These are phyloP conservation scores for Pleurotus ostreatus DNA, from an alignment of 768 basidiomycete genomes.

Conservation along the genomic window DNA sequence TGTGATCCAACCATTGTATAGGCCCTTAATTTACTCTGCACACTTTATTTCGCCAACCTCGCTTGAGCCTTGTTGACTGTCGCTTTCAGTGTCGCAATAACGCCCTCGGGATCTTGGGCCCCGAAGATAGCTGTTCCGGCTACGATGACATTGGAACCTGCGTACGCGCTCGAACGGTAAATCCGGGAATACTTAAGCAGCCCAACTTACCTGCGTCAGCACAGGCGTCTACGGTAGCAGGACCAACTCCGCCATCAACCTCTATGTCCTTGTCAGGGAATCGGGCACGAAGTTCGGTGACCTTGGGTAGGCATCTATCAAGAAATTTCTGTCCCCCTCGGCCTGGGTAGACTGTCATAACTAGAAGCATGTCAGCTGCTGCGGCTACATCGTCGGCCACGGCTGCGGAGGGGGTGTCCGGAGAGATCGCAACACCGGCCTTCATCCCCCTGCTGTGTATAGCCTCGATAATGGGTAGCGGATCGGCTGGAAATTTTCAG, in stretches of 20 bases:
- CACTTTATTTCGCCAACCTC: constrained; percentile 23
- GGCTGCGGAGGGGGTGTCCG: constrained; percentile 83
- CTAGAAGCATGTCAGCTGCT: constrained; percentile 90
- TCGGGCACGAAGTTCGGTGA: constrained; percentile 80
- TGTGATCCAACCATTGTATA: neutral
- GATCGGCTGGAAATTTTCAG: constrained; percentile 44
- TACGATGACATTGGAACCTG: constrained; percentile 97
- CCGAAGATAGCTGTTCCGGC: constrained; percentile 95
- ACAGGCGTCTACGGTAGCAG: constrained; percentile 81
- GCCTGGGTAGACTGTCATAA: constrained; percentile 98
- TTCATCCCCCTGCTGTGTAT: constrained; percentile 88
- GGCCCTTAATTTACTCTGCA: constrained; percentile 10
- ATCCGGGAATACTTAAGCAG: neutral
- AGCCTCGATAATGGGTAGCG: constrained; percentile 68
- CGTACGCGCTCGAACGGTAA: neutral
- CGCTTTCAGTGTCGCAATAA: constrained; percentile 70
- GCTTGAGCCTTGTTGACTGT: constrained; percentile 68
- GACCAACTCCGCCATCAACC: constrained; percentile 97
- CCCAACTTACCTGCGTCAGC: constrained; percentile 72
- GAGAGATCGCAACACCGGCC: constrained; percentile 95
- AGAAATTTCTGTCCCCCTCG: constrained; percentile 96
- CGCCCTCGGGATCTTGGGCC: constrained; percentile 70
- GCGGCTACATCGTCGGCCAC: constrained; percentile 85
- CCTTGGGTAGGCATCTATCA: constrained; percentile 89
- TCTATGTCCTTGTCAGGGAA: constrained; percentile 97